Percentiles rank a stretch among this genome's conserved stretches.
Conservation (phyloP, 768 basidiomycete species). For the Podaxis mareebaensis region DNA sequence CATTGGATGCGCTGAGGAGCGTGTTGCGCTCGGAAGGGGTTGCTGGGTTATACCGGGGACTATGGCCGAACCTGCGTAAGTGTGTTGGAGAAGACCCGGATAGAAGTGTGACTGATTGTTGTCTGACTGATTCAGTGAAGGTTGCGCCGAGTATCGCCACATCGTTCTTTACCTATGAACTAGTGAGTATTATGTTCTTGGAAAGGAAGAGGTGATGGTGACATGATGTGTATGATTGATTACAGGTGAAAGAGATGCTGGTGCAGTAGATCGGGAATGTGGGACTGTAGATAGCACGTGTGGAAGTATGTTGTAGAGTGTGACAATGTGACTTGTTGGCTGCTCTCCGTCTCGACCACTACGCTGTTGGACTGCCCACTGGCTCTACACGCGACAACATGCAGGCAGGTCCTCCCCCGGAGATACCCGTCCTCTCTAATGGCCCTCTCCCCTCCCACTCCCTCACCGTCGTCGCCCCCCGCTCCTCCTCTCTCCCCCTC, state of each 20-base stretch:
- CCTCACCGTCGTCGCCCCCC: slow-evolving; percentile 21
- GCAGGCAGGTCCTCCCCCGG: slow-evolving; percentile 14
- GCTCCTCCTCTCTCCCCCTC: slow-evolving; percentile 23
- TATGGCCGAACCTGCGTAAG: slow-evolving; percentile 89
- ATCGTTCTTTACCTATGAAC: slow-evolving; percentile 82
- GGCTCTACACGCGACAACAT: slow-evolving; percentile 15
- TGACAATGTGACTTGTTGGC: slow-evolving; percentile 11
- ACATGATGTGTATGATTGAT: background rate
- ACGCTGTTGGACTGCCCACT: background rate
- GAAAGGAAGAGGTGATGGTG: background rate
- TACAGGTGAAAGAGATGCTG: slow-evolving; percentile 14
- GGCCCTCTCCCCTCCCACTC: slow-evolving; percentile 18
- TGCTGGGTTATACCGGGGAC: slow-evolving; percentile 75
- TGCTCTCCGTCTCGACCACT: background rate
- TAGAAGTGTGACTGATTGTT: slow-evolving; percentile 7
- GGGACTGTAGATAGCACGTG: slow-evolving; percentile 8
- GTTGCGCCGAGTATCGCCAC: slow-evolving; percentile 91
- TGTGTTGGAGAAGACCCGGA: slow-evolving; percentile 20
- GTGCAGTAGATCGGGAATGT: slow-evolving; percentile 1
- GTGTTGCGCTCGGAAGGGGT: slow-evolving; percentile 77
- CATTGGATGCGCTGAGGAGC: slow-evolving; percentile 70
- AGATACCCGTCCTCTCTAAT: slow-evolving; percentile 4
- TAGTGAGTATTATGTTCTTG: slow-evolving; percentile 33
- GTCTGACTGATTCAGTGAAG: slow-evolving; percentile 56
- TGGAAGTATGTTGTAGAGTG: slow-evolving; percentile 8